phyloP scores from a whole-genome alignment of 768 basidiomycete species.

The Xanthoconium stramineum region DNA sequence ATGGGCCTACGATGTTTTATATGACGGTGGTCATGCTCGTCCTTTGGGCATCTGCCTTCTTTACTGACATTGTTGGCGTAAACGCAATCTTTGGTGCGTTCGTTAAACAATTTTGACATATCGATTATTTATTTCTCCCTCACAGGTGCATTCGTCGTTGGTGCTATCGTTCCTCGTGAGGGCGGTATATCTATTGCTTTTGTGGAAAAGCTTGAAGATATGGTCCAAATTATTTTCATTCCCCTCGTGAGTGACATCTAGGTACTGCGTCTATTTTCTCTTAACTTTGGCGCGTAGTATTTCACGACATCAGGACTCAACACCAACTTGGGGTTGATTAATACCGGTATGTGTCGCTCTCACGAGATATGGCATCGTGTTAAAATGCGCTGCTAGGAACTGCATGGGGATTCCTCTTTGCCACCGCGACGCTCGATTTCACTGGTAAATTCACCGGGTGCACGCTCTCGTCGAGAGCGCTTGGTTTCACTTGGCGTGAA shows the following conservation, averaged over 20 bases:
- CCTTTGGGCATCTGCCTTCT: slow-evolving; percentile 84
- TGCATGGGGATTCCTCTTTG: slow-evolving; percentile 86
- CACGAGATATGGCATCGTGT: not conserved
- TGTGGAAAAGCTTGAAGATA: slow-evolving; percentile 93
- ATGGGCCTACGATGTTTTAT: slow-evolving; percentile 81
- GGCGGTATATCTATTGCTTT: slow-evolving; percentile 81
- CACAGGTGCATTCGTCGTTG: slow-evolving; percentile 77
- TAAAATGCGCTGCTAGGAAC: slow-evolving; percentile 41
- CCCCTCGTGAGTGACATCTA: slow-evolving; percentile 59
- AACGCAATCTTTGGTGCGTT: slow-evolving; percentile 82
- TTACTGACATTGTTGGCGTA: slow-evolving; percentile 94
- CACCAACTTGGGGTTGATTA: slow-evolving; percentile 81
- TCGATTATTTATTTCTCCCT: not conserved
- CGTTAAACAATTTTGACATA: not conserved
- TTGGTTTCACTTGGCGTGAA: slow-evolving; percentile 82
- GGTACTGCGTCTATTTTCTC: not conserved
- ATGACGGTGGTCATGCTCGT: slow-evolving; percentile 83
- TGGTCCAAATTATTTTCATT: slow-evolving; percentile 86
- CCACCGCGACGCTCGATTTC: slow-evolving; percentile 77
- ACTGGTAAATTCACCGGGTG: slow-evolving; percentile 88
- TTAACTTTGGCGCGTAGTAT: slow-evolving; percentile 50
- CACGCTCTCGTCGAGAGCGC: slow-evolving; percentile 57
- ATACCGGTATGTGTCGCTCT: slow-evolving; percentile 50
- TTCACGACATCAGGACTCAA: slow-evolving; percentile 93
- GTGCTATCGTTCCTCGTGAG: slow-evolving; percentile 81